phyloP scores from a whole-genome alignment of 257 asterid species.

The Sherardia arvensis region DNA sequence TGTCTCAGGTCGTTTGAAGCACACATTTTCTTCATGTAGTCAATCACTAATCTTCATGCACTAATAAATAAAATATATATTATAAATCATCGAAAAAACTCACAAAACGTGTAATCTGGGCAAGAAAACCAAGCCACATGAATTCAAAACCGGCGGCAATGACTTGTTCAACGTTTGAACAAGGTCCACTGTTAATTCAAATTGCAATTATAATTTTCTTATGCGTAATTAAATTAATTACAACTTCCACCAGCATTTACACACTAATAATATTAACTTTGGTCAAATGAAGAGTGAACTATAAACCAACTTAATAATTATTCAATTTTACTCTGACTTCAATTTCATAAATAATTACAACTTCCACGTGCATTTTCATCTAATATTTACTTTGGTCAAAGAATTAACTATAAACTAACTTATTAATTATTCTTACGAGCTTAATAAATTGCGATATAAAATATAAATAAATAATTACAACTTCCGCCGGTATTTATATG shows the following conservation, averaged over 20 bases:
- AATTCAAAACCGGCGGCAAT: slow-evolving; percentile 1
- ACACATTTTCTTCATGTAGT: background rate
- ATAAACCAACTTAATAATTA: background rate
- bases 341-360: no score
- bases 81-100: no score
- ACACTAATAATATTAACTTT: no score
- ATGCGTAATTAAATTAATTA: no score
- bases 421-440: no score
- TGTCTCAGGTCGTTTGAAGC: no score
- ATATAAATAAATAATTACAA: no score
- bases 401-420: background rate
- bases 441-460: no score
- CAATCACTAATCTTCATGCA: background rate
- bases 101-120: background rate
- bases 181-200: background rate
- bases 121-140: background rate
- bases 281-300: background rate
- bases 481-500: no score
- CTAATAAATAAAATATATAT: no score
- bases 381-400: background rate
- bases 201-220: background rate
- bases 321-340: no score
- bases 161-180: slow-evolving; percentile 4
- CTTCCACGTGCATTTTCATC: background rate
- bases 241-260: background rate